Percentiles rank a stretch among this genome's conserved stretches.
Evolutionary conservation across 2,329 filamentous ascomycete genomes (phyloP).

Genomic region (Huntiella omanensis): DNA sequence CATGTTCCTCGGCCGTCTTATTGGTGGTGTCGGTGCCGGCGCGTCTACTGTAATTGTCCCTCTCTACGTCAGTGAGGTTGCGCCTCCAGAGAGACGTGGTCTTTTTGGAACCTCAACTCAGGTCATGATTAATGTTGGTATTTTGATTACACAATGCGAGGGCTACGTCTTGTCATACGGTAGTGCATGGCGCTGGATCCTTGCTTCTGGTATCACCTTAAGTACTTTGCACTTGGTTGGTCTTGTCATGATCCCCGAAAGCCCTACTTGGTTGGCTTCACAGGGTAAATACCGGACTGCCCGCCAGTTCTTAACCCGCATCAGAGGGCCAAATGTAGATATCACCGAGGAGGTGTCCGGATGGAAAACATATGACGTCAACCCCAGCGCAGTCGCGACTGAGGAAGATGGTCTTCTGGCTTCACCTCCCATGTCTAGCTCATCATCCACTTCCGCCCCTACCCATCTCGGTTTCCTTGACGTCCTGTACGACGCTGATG

Average conservation of each 20-base stretch:
- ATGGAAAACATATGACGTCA: constrained; percentile 24
- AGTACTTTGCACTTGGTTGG: constrained; percentile 49
- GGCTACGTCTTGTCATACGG: constrained; percentile 76
- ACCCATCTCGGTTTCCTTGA: constrained; percentile 39
- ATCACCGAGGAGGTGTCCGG: constrained; percentile 53
- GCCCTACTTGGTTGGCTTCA: constrained; percentile 68
- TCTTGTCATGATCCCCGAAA: constrained; percentile 65
- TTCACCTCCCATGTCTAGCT: constrained; percentile 6
- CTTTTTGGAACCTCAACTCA: constrained; percentile 77
- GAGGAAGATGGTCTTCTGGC: constrained; percentile 56
- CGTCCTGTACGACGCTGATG: constrained; percentile 47
- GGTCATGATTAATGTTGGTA: constrained; percentile 83
- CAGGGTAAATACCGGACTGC: constrained; percentile 43
- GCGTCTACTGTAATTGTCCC: constrained; percentile 84
- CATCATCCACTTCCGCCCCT: constrained; percentile 8
- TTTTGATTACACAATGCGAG: constrained; percentile 62
- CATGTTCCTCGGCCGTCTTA: constrained; percentile 54
- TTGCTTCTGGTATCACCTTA: constrained; percentile 53
- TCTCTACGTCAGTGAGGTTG: constrained; percentile 83
- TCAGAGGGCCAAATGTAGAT: constrained; percentile 50
- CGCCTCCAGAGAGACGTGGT: constrained; percentile 54
- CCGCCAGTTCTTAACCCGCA: constrained; percentile 48
- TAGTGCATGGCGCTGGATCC: constrained; percentile 64
- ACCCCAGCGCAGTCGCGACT: constrained; percentile 21
- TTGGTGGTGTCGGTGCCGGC: constrained; percentile 72